phyloP scores from a whole-genome alignment of 164 flowering plant species.

The Liriodendron chinense region DNA sequence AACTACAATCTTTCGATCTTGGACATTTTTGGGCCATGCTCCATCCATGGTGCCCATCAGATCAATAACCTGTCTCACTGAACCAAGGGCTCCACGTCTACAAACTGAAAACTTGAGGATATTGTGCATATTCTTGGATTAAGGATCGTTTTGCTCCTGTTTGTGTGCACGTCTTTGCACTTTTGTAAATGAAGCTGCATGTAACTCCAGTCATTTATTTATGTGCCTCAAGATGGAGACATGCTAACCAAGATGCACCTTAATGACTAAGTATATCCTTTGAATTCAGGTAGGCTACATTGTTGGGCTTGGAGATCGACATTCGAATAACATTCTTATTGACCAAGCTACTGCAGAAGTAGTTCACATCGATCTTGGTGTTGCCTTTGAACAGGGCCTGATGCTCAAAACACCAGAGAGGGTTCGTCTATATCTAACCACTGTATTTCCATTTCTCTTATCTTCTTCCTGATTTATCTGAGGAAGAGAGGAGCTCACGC shows the following conservation, averaged over 20 bases:
- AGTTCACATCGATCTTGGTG: slow-evolving; percentile 98
- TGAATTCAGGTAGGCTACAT: slow-evolving; percentile 88
- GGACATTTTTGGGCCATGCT: background rate
- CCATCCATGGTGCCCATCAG: no score
- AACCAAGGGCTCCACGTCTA: background rate
- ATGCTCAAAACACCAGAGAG: slow-evolving; percentile 99
- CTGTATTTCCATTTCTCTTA: slow-evolving; percentile 5
- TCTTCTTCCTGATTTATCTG: background rate
- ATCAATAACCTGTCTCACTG: background rate
- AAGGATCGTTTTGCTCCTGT: no score
- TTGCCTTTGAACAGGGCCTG: slow-evolving; percentile 97
- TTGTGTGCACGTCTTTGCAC: background rate
- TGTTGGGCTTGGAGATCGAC: slow-evolving; percentile 98
- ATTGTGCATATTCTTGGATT: no score
- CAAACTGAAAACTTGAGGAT: background rate
- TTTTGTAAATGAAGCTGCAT: background rate
- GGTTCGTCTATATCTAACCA: slow-evolving; percentile 35
- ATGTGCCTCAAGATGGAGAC: background rate
- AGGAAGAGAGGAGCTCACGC: background rate
- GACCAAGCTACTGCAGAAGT: slow-evolving; percentile 97
- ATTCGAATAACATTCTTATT: slow-evolving; percentile 89
- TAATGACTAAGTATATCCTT: slow-evolving; percentile 1
- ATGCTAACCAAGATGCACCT: background rate
- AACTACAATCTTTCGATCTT: background rate
- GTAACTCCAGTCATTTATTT: background rate